phyloP scores from a whole-genome alignment of 371 early-diverging fungal species.

The Lichtheimia hyalospora region DNA sequence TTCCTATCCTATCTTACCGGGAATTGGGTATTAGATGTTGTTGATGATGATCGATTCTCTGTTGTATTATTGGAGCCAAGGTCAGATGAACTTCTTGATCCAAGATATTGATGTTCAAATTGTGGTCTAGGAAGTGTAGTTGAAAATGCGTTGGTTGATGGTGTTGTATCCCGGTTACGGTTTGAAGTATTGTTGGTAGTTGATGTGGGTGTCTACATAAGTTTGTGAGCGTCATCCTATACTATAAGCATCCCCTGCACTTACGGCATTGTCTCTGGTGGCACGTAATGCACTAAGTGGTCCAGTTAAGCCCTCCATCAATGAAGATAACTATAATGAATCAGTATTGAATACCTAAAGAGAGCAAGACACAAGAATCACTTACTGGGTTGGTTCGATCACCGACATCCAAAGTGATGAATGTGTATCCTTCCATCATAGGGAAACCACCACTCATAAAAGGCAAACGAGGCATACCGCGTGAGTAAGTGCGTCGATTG shows the following conservation, averaged over 20 bases:
- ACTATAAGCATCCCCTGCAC: too few relatives aligned
- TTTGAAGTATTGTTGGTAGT: too few relatives aligned
- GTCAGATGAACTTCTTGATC: neutral
- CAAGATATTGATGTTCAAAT: neutral
- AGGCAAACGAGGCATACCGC: conserved; percentile 21
- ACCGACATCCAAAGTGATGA: conserved; percentile 43
- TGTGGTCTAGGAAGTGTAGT: neutral
- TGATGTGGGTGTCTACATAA: too few relatives aligned
- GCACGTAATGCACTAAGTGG: neutral
- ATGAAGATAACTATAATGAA: conserved; percentile 20
- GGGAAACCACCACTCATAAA: conserved; percentile 23
- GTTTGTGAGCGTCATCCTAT: too few relatives aligned
- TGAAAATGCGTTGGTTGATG: neutral
- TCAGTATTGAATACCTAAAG: neutral
- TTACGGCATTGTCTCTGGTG: too few relatives aligned
- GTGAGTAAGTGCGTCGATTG: conserved; percentile 16
- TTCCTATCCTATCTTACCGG: neutral
- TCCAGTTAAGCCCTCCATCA: conserved; percentile 24
- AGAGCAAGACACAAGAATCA: neutral
- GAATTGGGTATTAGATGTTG: neutral
- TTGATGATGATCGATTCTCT: neutral
- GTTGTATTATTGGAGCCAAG: neutral
- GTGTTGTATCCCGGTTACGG: too few relatives aligned
- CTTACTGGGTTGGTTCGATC: conserved; percentile 36
- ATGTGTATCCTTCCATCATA: conserved; percentile 50